Base-by-base conservation (phyloP, 75 land plant genomes). In the Ceratopteris richardii region DNA sequence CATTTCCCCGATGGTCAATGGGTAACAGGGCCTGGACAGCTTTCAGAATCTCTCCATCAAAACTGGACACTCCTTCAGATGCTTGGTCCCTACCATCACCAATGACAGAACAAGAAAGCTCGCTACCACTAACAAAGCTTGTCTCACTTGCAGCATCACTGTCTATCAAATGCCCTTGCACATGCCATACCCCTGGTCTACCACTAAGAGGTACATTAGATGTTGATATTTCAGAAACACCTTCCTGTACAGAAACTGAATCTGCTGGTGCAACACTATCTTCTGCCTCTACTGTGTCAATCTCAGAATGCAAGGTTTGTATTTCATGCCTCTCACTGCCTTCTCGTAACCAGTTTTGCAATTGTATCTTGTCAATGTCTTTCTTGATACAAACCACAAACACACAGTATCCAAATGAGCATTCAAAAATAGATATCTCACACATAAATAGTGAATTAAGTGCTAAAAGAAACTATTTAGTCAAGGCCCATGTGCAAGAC, bases 71-170 rank as follows among this genome's bases (percentile, higher is more conserved):
- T 22, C 31, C 33, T 22, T 75, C 79, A 1, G 54, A 52, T 24
- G 4, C 28, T 19, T 44, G 47, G 17, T 62, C 79, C 54, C 29
- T 52, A 28, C 23, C 13, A 58, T 93, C 74, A 40, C 68, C 68
- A 39, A 56, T 12, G 29, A 64, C 25, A 5, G 54, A 2, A 13
- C 22, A 22, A 54, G 91, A 90, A 12, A 76, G 62, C 61, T 86
- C 88, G 61, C 91, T 84, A 31, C 90, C 96, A 66, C 74, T 64
- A 7, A 67, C 53, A 36, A 87, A 90, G 63, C 92, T 84, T 39
- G 52, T 29, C 36, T 83, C 85, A 77, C 88, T 90, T 39, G 67
- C 77, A n/a, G n/a, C n/a, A 57, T 72, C 60, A 58, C 92, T 84
- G 44, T 90, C 92, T 64, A 59, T 52, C 24, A 92, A 90, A 51